Base-by-base conservation (phyloP, 1,139 yeast genomes). In the Debaryomyces udenii region DNA sequence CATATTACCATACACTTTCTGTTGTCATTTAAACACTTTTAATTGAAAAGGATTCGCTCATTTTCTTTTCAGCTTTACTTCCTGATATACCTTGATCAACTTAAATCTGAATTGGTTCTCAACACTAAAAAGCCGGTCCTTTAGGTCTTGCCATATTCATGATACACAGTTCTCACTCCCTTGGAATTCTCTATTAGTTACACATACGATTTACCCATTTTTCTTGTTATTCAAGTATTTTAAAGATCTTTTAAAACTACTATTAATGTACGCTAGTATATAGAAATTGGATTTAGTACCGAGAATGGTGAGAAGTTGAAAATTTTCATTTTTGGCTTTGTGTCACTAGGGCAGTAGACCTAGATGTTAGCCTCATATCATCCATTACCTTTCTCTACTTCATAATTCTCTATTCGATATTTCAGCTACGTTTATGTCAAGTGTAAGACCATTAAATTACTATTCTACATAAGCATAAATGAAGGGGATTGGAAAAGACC, bases 191-290 rank as follows among this genome's bases (percentile, higher is more conserved):
- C 4, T 14, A 6, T 22, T 16, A 14, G 15, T 44, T 28, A 43
- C 61, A 74, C 84, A 71, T 80, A 82, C 87, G 86, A 81, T 80
- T 83, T 83, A 82, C 88, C 89, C 89, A 83, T 83, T 58, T 75
- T 80, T 74, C 68, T 64, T 64, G 64, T 48, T 54, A 52, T 49
- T 40, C 43, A 38, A 36, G 22, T 20, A 20, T 30, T 31, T 18
- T 31, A 26, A 34, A 27, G 26, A 24, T 23, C 37, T 18, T 24
- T 20, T 6, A 35, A 35, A 28, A 6, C 32, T 18, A 28, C 17
- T 34, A 6, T 17, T 16, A 34, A 34, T 26, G 37, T 34, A 16
- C 18, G 22, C 18, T 23, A 23, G 31, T 28, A 34, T 34, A 34
- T 26, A 15, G 37, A 34, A 34, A 34, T 26, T 26, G 27, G 23